Evolutionary conservation across 305 asterid genomes (phyloP).

Genomic region (Rubia tinctorum): DNA sequence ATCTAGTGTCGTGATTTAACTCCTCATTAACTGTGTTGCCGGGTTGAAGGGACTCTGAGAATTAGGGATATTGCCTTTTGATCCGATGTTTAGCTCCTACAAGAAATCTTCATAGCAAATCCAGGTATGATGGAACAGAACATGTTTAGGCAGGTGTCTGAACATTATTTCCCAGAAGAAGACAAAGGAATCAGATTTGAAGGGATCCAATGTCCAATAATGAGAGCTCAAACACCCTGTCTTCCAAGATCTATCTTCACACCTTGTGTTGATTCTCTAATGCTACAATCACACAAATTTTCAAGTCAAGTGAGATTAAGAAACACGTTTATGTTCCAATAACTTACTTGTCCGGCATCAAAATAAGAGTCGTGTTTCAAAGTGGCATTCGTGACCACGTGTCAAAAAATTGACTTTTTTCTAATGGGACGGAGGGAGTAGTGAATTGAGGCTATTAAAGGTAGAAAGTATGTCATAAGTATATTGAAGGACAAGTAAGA

Average conservation of each 20-base stretch:
- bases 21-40: too few relatives aligned
- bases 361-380: too few relatives aligned
- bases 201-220: slow-evolving; percentile 19
- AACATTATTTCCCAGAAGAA: background rate
- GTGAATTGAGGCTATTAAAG: too few relatives aligned
- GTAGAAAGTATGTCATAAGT: background rate
- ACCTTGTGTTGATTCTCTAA: slow-evolving; percentile 56
- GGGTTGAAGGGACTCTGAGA: too few relatives aligned
- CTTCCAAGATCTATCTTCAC: slow-evolving; percentile 73
- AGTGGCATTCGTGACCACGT: background rate
- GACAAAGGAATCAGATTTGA: background rate
- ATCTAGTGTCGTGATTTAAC: too few relatives aligned
- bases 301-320: background rate
- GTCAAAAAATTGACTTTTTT: background rate
- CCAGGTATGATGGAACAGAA: background rate
- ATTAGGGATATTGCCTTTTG: background rate
- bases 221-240: slow-evolving; percentile 66
- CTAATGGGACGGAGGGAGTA: background rate
- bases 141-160: slow-evolving; percentile 1
- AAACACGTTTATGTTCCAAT: background rate
- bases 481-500: background rate
- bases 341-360: too few relatives aligned
- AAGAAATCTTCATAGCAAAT: background rate
- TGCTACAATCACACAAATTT: too few relatives aligned
- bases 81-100: background rate